These are phyloP conservation scores for Hygrocybe punicea DNA, from an alignment of 768 basidiomycete genomes.

Conservation along the genomic window DNA sequence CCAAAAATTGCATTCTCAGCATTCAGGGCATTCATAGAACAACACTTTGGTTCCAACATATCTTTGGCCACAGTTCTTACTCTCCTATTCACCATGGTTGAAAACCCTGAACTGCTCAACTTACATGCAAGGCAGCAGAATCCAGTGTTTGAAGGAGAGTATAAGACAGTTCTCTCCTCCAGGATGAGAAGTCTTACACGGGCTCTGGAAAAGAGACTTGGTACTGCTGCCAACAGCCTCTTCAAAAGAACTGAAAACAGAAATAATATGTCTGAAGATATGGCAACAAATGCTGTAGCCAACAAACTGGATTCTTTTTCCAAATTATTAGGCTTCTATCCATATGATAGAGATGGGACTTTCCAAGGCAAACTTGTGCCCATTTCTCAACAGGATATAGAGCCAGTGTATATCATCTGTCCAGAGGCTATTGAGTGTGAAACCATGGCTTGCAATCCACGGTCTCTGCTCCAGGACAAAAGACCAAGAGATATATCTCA, in stretches of 20 bases:
- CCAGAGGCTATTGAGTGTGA: background rate
- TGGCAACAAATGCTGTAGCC: background rate
- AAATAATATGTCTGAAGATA: background rate
- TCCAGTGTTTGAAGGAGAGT: background rate
- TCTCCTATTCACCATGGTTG: background rate
- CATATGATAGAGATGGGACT: background rate
- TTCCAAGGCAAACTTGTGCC: background rate
- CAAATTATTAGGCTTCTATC: background rate
- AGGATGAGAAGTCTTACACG: background rate
- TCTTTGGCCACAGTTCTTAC: slow-evolving; percentile 1
- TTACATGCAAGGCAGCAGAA: background rate
- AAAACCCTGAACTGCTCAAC: slow-evolving; percentile 3
- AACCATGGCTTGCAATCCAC: background rate
- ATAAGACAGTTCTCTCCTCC: background rate
- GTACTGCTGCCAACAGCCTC: background rate
- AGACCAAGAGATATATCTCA: background rate
- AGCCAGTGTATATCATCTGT: background rate
- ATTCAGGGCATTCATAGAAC: background rate
- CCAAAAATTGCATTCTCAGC: slow-evolving; percentile 1
- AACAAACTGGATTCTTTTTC: background rate
- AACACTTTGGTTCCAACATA: background rate
- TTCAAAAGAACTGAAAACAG: background rate
- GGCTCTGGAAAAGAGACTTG: background rate
- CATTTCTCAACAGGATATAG: background rate
- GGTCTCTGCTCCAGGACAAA: background rate